Percentiles rank a stretch among this genome's conserved stretches.
Evolutionary conservation across 495 filamentous ascomycete species (phyloP).

Genomic region (Lasiosphaeriaceae sp.): DNA sequence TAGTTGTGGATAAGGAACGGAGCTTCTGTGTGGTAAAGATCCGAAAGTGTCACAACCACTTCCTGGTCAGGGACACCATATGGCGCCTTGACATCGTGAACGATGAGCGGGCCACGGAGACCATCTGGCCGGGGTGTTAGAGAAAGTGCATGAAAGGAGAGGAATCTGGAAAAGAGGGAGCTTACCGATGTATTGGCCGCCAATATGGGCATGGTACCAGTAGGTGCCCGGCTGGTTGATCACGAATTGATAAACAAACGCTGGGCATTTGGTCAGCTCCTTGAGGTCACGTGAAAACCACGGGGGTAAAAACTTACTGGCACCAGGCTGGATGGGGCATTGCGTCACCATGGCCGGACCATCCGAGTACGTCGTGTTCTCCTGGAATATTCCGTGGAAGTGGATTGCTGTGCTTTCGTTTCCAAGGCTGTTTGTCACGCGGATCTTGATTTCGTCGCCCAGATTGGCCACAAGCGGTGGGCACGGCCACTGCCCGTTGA

Average conservation of each 20-base stretch:
- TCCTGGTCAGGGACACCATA: constrained; percentile 55
- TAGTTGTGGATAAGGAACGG: constrained; percentile 43
- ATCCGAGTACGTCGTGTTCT: constrained; percentile 61
- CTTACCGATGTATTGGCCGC: constrained; percentile 9
- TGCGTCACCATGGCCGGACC: constrained; percentile 57
- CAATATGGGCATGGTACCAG: constrained; percentile 66
- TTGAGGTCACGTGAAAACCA: background rate
- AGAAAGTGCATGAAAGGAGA: constrained; percentile 26
- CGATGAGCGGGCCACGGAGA: constrained; percentile 56
- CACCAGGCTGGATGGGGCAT: constrained; percentile 55
- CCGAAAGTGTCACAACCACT: constrained; percentile 37
- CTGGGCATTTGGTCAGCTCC: background rate
- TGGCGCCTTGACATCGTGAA: constrained; percentile 55
- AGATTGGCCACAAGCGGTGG: constrained; percentile 41
- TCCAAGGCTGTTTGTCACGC: constrained; percentile 58
- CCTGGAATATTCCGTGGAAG: constrained; percentile 64
- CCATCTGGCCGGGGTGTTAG: constrained; percentile 43
- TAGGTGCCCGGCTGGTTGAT: constrained; percentile 53
- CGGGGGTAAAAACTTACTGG: constrained; percentile 15
- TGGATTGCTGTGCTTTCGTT: constrained; percentile 57
- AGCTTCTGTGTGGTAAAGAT: constrained; percentile 57
- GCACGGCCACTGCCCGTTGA: constrained; percentile 48
- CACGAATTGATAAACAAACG: constrained; percentile 45
- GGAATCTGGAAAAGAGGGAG: too few species aligned
- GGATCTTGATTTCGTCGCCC: constrained; percentile 47